Base-by-base conservation (phyloP, 164 flowering plant genomes). In the Annona squamosa region DNA sequence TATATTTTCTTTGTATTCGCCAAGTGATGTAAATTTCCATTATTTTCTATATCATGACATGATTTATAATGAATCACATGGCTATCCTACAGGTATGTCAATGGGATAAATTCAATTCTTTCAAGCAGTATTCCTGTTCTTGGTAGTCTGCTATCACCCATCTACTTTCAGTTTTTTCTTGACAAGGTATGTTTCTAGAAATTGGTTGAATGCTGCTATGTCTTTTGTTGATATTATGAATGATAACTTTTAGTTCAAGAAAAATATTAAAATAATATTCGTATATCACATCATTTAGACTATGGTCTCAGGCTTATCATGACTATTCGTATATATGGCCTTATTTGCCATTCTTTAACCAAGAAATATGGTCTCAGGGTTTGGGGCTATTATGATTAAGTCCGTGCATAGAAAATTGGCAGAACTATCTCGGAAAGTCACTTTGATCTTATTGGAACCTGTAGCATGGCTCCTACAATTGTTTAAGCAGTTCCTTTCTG, bases 161-260 rank as follows among this genome's bases (percentile, higher is more conserved):
- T 93, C 72, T 89, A 95, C 85, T 95, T 95, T 87, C 98, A 95
- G 84, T 95, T 89, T 82, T 95, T 95, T 78, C 77, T 95, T 61
- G 99, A 95, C 87, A 91, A 95, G 97, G 99, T 94, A 86, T 47
- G 65, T 17, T 46, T 67, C 26, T 72, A 19, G 2, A 5, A 52
- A 52, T 2, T 52, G 13, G 9, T 52, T 52, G 59, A 52, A 16
- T 52, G 59, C 59, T 16, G 13, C 59, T 9, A 48, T 48, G 57
- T 48, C 12, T 48, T 48, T 48, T 5, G 10, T 48, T 48, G 57
- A 48, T 48, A 5, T 12, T 48, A 48, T 48, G 57, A 48, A 48
- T 48, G 12, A 48, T 48, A 12, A 5, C 6, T 48, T 48, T 48
- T 48, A 26, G 37, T 26, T 48, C 57, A 7, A 48, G 6, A 48